Evolutionary conservation across 345 rosid species (phyloP).

Genomic region (Rubroshorea leprosula): DNA sequence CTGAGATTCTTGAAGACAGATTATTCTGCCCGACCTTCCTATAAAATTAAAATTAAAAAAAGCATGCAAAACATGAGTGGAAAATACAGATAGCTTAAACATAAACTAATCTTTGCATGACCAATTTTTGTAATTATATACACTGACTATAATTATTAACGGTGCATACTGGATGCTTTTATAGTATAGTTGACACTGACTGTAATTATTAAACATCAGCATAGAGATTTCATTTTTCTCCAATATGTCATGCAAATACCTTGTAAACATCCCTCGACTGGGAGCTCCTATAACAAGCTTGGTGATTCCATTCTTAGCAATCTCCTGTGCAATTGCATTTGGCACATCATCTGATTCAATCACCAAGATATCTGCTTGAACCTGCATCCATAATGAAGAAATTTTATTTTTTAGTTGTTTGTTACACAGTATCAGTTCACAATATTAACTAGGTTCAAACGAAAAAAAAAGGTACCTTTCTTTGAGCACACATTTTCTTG

Average conservation of each 20-base stretch:
- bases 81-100: constrained; percentile 3
- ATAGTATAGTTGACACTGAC: too few species aligned
- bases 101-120: too few species aligned
- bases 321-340: constrained; percentile 64
- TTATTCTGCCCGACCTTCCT: constrained; percentile 52
- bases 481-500: constrained; percentile 55
- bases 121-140: too few species aligned
- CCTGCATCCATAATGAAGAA: constrained; percentile 33
- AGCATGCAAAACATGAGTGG: not conserved
- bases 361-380: constrained; percentile 43
- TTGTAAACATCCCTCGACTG: constrained; percentile 47
- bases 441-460: too few species aligned
- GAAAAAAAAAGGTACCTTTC: constrained; percentile 38
- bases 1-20: constrained; percentile 60
- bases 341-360: constrained; percentile 66
- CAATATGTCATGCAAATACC: constrained; percentile 32
- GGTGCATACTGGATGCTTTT: too few species aligned
- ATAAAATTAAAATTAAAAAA: constrained; percentile 11
- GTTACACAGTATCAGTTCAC: too few species aligned
- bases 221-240: not conserved
- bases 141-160: too few species aligned
- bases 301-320: constrained; percentile 33
- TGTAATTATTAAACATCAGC: too few species aligned
- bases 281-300: constrained; percentile 87
- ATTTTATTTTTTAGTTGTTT: too few species aligned